Percentiles rank a stretch among this genome's conserved stretches.
Conservation (phyloP, 805 yeast genomes). For the Yarrowia sp. region DNA sequence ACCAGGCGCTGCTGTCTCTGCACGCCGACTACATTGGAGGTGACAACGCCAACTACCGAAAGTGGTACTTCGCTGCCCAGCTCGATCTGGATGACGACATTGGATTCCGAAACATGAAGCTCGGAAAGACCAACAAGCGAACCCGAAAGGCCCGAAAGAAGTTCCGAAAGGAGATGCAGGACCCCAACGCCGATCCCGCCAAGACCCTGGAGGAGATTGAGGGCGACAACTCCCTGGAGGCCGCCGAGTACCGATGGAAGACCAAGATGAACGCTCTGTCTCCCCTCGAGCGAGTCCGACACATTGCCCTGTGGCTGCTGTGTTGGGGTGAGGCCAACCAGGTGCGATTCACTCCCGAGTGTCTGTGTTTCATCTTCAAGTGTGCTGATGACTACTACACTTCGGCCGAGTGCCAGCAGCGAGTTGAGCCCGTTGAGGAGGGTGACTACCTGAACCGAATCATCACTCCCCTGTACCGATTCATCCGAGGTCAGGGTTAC, state of each 20-base stretch:
- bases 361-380: constrained; percentile 92
- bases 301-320: constrained; percentile 65
- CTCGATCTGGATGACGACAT: constrained; percentile 74
- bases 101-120: constrained; percentile 63
- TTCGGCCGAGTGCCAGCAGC: constrained; percentile 90
- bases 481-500: constrained; percentile 72
- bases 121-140: constrained; percentile 57
- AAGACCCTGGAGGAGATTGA: constrained; percentile 70
- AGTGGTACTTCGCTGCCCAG: constrained; percentile 92
- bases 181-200: constrained; percentile 60
- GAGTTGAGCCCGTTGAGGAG: constrained; percentile 55
- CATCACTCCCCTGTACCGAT: constrained; percentile 84
- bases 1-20: constrained; percentile 71
- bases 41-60: constrained; percentile 80
- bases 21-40: constrained; percentile 96
- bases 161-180: constrained; percentile 55
- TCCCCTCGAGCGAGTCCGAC: constrained; percentile 66
- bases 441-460: constrained; percentile 89
- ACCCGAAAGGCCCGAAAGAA: constrained; percentile 58
- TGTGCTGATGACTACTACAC: constrained; percentile 89
- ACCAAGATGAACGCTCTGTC: constrained; percentile 62
- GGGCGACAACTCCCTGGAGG: constrained; percentile 69
- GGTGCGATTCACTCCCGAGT: constrained; percentile 90
- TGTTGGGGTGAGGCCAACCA: constrained; percentile 84
- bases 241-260: constrained; percentile 86